Conservation (phyloP, 331 rosid species). For the Quercus lobata region DNA sequence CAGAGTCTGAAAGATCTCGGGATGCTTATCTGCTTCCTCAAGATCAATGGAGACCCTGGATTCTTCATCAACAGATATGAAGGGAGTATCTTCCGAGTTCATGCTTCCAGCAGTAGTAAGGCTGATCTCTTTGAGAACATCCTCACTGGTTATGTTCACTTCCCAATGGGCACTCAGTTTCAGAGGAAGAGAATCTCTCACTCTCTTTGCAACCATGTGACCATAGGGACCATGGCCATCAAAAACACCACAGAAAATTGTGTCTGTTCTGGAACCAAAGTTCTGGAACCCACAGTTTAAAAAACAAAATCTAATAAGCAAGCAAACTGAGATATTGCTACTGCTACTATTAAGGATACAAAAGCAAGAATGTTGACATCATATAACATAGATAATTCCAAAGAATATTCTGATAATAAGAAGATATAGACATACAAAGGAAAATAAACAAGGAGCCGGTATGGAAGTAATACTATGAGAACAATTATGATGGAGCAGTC, state of each 20-base stretch:
- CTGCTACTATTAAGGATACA: background rate
- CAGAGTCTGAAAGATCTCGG: slow-evolving; percentile 68
- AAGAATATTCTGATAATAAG: background rate
- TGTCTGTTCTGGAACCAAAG: slow-evolving; percentile 78
- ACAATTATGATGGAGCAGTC: background rate
- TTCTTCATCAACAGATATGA: slow-evolving; percentile 70
- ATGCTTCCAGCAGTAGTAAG: slow-evolving; percentile 56
- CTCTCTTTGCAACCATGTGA: slow-evolving; percentile 97
- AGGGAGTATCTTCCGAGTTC: slow-evolving; percentile 58
- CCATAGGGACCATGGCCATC: slow-evolving; percentile 99
- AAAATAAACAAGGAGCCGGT: background rate
- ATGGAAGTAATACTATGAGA: background rate
- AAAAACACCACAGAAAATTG: slow-evolving; percentile 91
- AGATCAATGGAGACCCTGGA: slow-evolving; percentile 47
- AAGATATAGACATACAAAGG: background rate
- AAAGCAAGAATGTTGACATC: background rate
- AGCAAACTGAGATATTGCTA: background rate
- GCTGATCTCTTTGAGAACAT: slow-evolving; percentile 68
- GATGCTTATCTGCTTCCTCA: slow-evolving; percentile 64
- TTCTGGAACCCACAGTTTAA: slow-evolving; percentile 46
- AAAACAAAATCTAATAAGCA: slow-evolving; percentile 5
- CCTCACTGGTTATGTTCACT: slow-evolving; percentile 46
- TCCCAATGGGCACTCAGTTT: slow-evolving; percentile 90
- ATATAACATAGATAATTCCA: background rate
- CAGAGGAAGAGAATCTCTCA: slow-evolving; percentile 96